Evolutionary conservation across 352 stramenopile genomes (phyloP), one percentile per base, ranked within the genome.

Genomic region (Blastocystis sp.): DNA sequence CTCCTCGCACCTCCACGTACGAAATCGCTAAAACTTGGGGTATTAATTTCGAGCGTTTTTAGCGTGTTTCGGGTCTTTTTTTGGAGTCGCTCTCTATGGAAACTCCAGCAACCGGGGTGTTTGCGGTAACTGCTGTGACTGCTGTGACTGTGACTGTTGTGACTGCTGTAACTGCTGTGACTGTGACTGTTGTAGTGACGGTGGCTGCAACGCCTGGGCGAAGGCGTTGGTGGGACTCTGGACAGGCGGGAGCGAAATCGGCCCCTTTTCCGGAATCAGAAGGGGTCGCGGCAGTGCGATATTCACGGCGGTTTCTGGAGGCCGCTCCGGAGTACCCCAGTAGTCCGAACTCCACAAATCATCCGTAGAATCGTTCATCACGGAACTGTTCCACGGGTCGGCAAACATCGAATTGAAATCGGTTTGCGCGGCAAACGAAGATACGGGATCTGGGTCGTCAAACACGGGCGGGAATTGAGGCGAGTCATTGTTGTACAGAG

Each of bases 401-500:
- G 48, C 5, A 14, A 7, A 7, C 5, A 56, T 17, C 48, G 48
- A 14, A 14, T 56, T 56, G 48, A 56, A 56, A 14, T 56, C 48
- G 48, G 14, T 14, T 7, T 7, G 48, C 48, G 40, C 5, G 45
- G 17, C n/a, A 56, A 69, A 70, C 65, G 40, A 56, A 17, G 34
- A 84, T n/a, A 52, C 19, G 45, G 38, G 74, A 53, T 1, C 10
- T 17, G 0, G 74, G 59, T 23, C 28, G 17, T 61, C 56, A 9
- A 69, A 19, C 9, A 59, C 10, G 3, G 38, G 66, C 17, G 48
- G 66, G n/a, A 48, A 17, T 17, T 34, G 66, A 2, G 66, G 66
- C 41, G 66, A 76, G 66, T 76, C 66, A 52, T 67, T 84, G 53
- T 59, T 34, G 19, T 84, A 53, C 10, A 56, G 10, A 5, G 74